Evolutionary conservation across 2,329 filamentous ascomycete species (phyloP).

Genomic region (Sordariomycetes sp.): DNA sequence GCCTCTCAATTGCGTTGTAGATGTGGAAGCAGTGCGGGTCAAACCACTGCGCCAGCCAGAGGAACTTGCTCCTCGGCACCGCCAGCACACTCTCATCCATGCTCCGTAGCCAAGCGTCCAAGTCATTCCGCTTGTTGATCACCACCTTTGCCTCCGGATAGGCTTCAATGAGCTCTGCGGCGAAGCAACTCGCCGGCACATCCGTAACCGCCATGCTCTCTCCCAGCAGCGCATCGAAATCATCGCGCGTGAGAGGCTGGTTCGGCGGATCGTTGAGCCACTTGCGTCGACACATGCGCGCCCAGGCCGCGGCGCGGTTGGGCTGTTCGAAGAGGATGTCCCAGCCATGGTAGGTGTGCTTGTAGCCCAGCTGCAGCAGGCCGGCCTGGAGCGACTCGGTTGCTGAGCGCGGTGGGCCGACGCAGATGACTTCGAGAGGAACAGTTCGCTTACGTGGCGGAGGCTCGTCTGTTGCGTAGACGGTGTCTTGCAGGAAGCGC

Average conservation of each 20-base stretch:
- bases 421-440: conserved; percentile 19
- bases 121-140: conserved; percentile 27
- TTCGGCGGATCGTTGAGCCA: conserved; percentile 9
- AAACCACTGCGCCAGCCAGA: conserved; percentile 13
- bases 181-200: conserved; percentile 25
- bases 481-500: background rate
- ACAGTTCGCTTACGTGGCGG: conserved; percentile 12
- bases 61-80: background rate
- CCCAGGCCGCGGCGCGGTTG: conserved; percentile 10
- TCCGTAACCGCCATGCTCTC: conserved; percentile 27
- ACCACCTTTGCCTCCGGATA: conserved; percentile 41
- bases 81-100: conserved; percentile 14
- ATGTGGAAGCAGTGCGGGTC: conserved; percentile 20
- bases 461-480: background rate
- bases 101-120: conserved; percentile 28
- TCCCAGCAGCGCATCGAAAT: conserved; percentile 15
- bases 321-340: conserved; percentile 15
- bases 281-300: conserved; percentile 15
- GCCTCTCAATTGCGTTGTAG: conserved; percentile 18
- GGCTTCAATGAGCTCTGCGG: conserved; percentile 31
- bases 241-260: conserved; percentile 6
- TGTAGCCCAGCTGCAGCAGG: conserved; percentile 14
- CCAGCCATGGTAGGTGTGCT: conserved; percentile 19
- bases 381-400: conserved; percentile 19
- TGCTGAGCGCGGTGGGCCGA: conserved; percentile 15